Evolutionary conservation across 2,329 filamentous ascomycete genomes (phyloP).

Genomic region (Clonostachys rhizophaga): DNA sequence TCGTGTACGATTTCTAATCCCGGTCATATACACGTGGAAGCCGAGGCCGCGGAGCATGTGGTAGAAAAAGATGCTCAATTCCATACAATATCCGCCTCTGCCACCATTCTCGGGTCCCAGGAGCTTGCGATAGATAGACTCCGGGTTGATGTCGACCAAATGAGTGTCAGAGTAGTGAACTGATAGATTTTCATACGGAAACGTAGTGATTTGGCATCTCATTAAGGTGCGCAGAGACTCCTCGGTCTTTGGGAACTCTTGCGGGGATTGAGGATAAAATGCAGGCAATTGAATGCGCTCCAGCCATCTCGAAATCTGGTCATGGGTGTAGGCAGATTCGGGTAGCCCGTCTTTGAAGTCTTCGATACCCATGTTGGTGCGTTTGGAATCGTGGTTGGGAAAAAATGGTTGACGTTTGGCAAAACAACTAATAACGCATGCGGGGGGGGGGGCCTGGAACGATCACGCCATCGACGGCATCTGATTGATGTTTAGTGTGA

Average conservation of each 20-base stretch:
- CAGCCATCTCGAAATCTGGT: background rate
- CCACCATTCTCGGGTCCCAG: slow-evolving; percentile 28
- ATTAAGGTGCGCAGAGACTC: background rate
- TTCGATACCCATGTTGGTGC: no score
- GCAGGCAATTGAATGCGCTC: background rate
- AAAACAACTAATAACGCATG: no score
- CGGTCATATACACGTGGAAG: slow-evolving; percentile 49
- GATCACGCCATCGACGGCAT: no score
- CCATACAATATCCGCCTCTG: slow-evolving; percentile 58
- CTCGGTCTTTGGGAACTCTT: background rate
- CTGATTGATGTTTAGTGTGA: no score
- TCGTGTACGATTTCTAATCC: slow-evolving; percentile 41
- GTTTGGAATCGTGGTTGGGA: no score
- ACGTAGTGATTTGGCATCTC: slow-evolving; percentile 10
- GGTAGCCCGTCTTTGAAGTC: no score
- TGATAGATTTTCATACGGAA: slow-evolving; percentile 53
- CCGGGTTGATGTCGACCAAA: slow-evolving; percentile 34
- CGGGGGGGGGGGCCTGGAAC: no score
- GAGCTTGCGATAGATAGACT: slow-evolving; percentile 43
- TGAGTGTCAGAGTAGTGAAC: slow-evolving; percentile 43
- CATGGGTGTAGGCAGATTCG: background rate
- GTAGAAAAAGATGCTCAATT: slow-evolving; percentile 50
- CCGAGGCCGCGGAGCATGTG: slow-evolving; percentile 43
- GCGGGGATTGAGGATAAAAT: background rate
- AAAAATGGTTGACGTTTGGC: no score